Base-by-base conservation (phyloP, 176 grass and related monocot genomes). In the Oryza nivara region DNA sequence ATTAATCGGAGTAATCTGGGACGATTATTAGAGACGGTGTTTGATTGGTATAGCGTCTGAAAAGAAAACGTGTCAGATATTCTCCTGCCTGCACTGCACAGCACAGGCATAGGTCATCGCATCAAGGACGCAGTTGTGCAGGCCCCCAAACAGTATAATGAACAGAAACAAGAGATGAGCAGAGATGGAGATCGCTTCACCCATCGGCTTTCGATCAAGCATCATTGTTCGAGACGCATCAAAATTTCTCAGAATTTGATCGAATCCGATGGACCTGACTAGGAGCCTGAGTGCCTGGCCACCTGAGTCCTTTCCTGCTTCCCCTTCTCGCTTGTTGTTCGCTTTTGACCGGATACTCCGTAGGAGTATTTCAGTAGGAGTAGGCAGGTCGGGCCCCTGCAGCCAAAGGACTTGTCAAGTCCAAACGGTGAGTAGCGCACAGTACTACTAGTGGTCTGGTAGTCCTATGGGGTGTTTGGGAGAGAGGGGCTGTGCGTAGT, bases 1-100 rank as follows among this genome's bases (percentile, higher is more conserved):
- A 74, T 47, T 83, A 83, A 30, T 41, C 25, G 9, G 54, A 58
- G 54, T 58, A n/a, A 58, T 58, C 19, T n/a, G 54, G 19, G 19
- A 19, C 54, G 54, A 58, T n/a, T 17, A 32, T 36, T 41, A 67
- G 32, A 44, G 58, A 49, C 54, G 64, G 19, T 51, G 5, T 74
- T 20, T 65, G 65, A 22, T 72, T 23, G 16, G 72, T 84, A 65
- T 9, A 23, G 25, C 28, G 67, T 85, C 90, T 72, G 70, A 45
- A 70, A 63, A 36, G 48, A 73, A 35, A 82, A 41, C 48, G 45
- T 80, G 88, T 54, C 90, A 92, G 93, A 89, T 92, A 92, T 95
- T 89, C 86, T 47, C 88, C 79, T 87, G 84, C 91, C n/a, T 73
- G 66, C 73, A 32, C 34, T 43, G 72, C 9, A 63, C 58, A 8